Conservation (phyloP, 2,329 filamentous ascomycete species). For the Penicillium concentricum region DNA sequence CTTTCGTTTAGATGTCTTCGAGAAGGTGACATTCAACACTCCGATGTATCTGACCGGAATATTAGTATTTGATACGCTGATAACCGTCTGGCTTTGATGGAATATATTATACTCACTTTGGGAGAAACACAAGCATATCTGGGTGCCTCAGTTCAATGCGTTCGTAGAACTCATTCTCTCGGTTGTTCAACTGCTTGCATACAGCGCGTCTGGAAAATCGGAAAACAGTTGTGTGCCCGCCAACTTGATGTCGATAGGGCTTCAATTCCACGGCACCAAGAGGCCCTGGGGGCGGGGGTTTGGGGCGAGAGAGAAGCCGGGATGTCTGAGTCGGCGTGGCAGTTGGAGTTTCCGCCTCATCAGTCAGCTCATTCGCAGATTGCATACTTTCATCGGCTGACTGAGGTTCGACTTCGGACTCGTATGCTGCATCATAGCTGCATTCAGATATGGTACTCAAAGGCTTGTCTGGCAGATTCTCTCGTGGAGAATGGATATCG, state of each 20-base stretch:
- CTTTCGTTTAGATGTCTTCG: conserved; percentile 71
- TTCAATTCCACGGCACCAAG: conserved; percentile 92
- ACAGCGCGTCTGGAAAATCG: conserved; percentile 92
- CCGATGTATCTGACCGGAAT: conserved; percentile 71
- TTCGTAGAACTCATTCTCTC: conserved; percentile 98
- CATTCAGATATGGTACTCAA: conserved; percentile 39
- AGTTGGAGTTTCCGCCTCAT: conserved; percentile 54
- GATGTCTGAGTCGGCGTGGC: conserved; percentile 42
- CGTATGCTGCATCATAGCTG: conserved; percentile 42
- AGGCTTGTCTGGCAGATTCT: conserved; percentile 39
- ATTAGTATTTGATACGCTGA: conserved; percentile 4
- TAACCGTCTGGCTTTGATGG: neutral
- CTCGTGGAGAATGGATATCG: conserved; percentile 48
- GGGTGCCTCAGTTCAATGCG: conserved; percentile 89
- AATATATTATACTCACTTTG: conserved; percentile 58
- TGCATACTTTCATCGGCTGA: conserved; percentile 44
- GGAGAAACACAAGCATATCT: conserved; percentile 84
- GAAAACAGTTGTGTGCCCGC: conserved; percentile 94
- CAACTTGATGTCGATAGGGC: conserved; percentile 95
- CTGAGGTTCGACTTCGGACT: conserved; percentile 47
- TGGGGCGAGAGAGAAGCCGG: conserved; percentile 29
- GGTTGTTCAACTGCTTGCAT: conserved; percentile 96
- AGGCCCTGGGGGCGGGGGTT: conserved; percentile 47
- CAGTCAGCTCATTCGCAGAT: conserved; percentile 51
- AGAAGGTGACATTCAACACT: conserved; percentile 92